These are phyloP conservation scores for Salix brachista DNA, from an alignment of 345 rosid species.

Conservation along the genomic window DNA sequence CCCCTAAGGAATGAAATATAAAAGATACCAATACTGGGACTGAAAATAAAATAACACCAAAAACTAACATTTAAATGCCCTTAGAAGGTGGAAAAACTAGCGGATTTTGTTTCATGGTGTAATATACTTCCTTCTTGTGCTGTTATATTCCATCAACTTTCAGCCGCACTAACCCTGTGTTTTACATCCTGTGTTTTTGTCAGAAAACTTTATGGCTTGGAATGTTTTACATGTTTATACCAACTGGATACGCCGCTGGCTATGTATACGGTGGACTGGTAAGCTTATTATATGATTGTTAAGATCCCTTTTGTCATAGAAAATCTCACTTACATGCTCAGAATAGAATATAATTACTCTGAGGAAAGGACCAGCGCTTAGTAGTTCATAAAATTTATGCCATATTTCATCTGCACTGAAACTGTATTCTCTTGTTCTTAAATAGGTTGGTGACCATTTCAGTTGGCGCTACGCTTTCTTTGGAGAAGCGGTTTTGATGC, in stretches of 20 bases:
- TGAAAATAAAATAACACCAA: neutral
- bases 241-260: slow-evolving; percentile 85
- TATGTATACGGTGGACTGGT: slow-evolving; percentile 90
- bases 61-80: neutral
- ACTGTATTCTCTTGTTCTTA: slow-evolving; percentile 13
- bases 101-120: neutral
- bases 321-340: neutral
- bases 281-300: slow-evolving; percentile 26
- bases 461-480: slow-evolving; percentile 89
- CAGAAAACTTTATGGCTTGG: slow-evolving; percentile 93
- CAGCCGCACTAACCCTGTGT: neutral
- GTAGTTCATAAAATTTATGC: neutral
- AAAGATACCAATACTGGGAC: neutral
- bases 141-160: neutral
- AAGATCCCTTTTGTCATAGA: neutral
- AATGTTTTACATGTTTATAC: slow-evolving; percentile 94
- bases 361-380: neutral
- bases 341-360: neutral
- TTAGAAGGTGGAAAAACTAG: neutral
- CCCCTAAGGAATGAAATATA: neutral
- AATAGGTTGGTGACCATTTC: slow-evolving; percentile 62
- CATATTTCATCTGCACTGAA: neutral
- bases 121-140: neutral
- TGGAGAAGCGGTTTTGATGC: slow-evolving; percentile 89
- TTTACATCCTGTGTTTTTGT: slow-evolving; percentile 21